Evolutionary conservation across 2,329 filamentous ascomycete genomes (phyloP), one percentile per base, ranked within the genome.

Genomic region (Diaporthe aspalathi): DNA sequence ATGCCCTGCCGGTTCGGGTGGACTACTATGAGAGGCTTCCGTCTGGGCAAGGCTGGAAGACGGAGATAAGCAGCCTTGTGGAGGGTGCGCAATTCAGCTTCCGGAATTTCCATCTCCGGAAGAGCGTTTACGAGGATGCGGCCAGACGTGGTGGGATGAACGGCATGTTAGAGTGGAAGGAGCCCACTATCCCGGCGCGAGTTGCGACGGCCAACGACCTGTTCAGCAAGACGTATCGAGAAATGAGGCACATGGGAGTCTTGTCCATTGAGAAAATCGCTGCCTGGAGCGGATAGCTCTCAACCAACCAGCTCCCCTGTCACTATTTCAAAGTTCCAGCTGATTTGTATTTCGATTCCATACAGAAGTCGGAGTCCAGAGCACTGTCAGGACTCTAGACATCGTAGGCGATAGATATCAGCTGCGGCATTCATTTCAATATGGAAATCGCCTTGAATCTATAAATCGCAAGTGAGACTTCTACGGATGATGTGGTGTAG

Each of bases 81-180:
- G 67, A 52, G 24, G 68, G 72, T 9, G 75, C 73, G 40, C 70
- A 76, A 5, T 53, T 80, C 17, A 68, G 71, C 22, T 79, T 79
- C 62, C 68, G 74, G 16, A 75, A 72, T 53, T 80, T 75, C 56
- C 77, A 79, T 73, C 72, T 81, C 65, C 75, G 70, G 57, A 76
- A 76, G 72, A 75, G 74, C 38, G 50, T 79, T 3, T 79, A 78
- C 65, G 76, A 80, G 69, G 69, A 74, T 43, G 77, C 75, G 17
- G 78, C 79, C 17, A 74, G 75, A 45, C 74, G 75, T 20, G 79
- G 75, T 3, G 79, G 79, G 1, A 67, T 81, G 50, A 72, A 43
- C 5, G 77, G 77, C 9, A 71, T 45, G 22, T 24, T 79, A 50
- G 71, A 74, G 65, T 80, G 78, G 78, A 73, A 71, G 38, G 70